Percentiles rank a stretch among this genome's conserved stretches.
Conservation (phyloP, 805 yeast species). For the Candida pseudoglaebosa region DNA sequence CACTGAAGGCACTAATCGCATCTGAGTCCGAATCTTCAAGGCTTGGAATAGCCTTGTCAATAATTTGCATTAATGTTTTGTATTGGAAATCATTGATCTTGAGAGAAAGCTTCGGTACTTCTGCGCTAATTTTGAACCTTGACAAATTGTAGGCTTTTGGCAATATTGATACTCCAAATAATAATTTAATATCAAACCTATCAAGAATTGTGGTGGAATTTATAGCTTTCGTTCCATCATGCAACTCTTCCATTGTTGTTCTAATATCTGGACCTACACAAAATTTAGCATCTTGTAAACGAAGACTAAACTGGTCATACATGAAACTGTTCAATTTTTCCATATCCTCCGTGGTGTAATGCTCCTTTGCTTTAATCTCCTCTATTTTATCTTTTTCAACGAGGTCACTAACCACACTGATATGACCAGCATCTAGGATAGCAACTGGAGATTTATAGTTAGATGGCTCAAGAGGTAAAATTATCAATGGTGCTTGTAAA, state of each 20-base stretch:
- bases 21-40: constrained; percentile 32
- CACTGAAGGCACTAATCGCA: constrained; percentile 30
- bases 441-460: constrained; percentile 85
- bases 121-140: constrained; percentile 67
- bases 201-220: constrained; percentile 66
- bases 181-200: constrained; percentile 66
- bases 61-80: constrained; percentile 74
- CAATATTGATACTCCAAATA: constrained; percentile 78
- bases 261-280: constrained; percentile 80
- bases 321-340: constrained; percentile 66
- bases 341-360: constrained; percentile 69
- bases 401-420: constrained; percentile 75
- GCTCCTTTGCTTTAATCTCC: constrained; percentile 60
- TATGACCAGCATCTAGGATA: constrained; percentile 93
- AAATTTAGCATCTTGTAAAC: constrained; percentile 80
- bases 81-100: constrained; percentile 86
- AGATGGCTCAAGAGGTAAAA: constrained; percentile 77
- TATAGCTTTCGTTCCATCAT: constrained; percentile 29
- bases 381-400: constrained; percentile 67
- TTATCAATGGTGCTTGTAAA: constrained; percentile 88
- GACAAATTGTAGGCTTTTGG: constrained; percentile 78
- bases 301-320: constrained; percentile 83
- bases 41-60: constrained; percentile 65
- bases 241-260: constrained; percentile 71
- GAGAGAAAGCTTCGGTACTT: constrained; percentile 67